These are phyloP conservation scores for Perkinsus marinus DNA, from an alignment of 169 alveolate species.

Conservation along the genomic window DNA sequence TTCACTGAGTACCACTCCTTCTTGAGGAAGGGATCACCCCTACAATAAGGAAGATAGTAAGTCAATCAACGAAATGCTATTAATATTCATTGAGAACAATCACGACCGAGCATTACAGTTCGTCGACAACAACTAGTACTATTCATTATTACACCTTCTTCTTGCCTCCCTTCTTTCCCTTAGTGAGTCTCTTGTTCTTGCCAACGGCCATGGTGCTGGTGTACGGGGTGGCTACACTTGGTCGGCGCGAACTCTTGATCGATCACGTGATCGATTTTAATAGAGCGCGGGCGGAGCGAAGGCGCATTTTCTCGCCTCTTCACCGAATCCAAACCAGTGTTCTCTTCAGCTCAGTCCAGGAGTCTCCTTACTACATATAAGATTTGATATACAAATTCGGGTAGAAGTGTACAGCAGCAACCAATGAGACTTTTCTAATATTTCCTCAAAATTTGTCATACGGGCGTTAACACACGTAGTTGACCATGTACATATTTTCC, in stretches of 20 bases:
- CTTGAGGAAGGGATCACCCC: conserved; percentile 82
- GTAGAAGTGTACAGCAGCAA: too few species aligned
- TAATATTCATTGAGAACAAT: too few species aligned
- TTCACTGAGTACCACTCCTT: conserved; percentile 91
- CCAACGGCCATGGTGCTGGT: conserved; percentile 81
- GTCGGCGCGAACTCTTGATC: not conserved
- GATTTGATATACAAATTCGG: too few species aligned
- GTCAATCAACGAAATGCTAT: too few species aligned
- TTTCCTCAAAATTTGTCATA: too few species aligned
- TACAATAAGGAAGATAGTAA: not conserved
- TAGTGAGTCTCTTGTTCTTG: conserved; percentile 85
- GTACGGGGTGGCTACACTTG: not conserved
- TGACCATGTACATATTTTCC: too few species aligned
- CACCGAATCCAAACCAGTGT: too few species aligned
- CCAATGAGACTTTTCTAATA: too few species aligned
- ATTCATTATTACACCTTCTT: conserved; percentile 61
- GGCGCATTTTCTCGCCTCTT: not conserved
- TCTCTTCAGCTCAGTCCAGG: too few species aligned
- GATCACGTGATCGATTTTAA: not conserved
- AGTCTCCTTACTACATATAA: too few species aligned
- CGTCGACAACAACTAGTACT: not conserved
- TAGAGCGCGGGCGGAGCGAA: not conserved
- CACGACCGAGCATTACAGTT: too few species aligned
- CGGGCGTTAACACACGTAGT: too few species aligned
- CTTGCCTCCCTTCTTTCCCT: conserved; percentile 91